Evolutionary conservation across 768 basidiomycete genomes (phyloP).

Genomic region (Coprinopsis sp.): DNA sequence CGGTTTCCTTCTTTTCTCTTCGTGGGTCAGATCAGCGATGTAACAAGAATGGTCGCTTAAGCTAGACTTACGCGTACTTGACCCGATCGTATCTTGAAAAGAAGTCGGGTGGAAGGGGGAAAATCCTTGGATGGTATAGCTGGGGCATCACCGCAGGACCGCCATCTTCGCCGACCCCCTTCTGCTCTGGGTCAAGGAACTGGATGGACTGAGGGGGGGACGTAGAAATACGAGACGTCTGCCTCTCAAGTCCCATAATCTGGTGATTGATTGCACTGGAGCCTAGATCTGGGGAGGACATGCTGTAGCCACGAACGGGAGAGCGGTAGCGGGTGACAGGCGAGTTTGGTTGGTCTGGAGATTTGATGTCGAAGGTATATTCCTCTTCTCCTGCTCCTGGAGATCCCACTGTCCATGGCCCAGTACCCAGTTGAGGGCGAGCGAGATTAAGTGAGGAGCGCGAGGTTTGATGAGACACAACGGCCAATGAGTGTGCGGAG

Average conservation of each 20-base stretch:
- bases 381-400: background rate
- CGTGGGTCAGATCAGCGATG: background rate
- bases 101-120: conserved; percentile 5
- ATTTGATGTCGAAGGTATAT: background rate
- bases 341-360: conserved; percentile 1
- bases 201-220: background rate
- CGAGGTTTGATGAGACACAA: conserved; percentile 4
- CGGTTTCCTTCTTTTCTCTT: background rate
- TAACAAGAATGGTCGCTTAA: background rate
- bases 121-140: conserved; percentile 5
- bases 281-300: conserved; percentile 7
- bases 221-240: background rate
- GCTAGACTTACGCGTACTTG: conserved; percentile 1
- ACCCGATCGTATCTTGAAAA: conserved; percentile 3
- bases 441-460: conserved; percentile 2
- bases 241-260: background rate
- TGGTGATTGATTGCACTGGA: background rate
- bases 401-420: background rate
- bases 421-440: background rate
- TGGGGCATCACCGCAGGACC: background rate
- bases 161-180: background rate
- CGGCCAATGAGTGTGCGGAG: background rate
- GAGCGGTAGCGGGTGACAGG: background rate
- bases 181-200: background rate
- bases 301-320: conserved; percentile 4